Evolutionary conservation across 495 filamentous ascomycete species (phyloP), one percentile per base, ranked within the genome.

Genomic region (Talaromyces stipitatus): DNA sequence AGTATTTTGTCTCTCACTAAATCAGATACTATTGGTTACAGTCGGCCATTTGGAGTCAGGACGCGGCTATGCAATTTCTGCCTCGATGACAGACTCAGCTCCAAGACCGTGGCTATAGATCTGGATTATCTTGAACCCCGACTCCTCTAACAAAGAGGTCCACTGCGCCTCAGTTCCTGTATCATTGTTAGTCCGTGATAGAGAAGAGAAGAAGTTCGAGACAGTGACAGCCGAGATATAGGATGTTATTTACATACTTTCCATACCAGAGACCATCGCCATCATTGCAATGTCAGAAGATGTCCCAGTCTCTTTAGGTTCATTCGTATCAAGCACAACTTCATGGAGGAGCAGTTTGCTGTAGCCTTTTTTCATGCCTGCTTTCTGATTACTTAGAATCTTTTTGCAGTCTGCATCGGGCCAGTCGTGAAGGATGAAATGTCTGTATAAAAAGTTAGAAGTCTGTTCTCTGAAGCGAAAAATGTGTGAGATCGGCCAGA

Each of bases 361-460:
- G 58, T 82, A 81, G 0, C 76, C 77, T 29, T 64, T 69, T 58
- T 70, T 67, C 69, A 81, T 67, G 22, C 77, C 79, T 1, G 74
- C 70, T 2, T 72, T 64, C 20, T 80, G 59, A 27, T 76, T 69
- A 29, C 62, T 58, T 22, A 84, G 58, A 20, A 82, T 77, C 50
- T 62, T 68, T 0, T 71, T 51, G 3, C 66, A 67, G n/a, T 78
- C 68, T 9, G 67, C 64, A 38, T 83, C 78, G 11, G 68, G 60
- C 69, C 74, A 76, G 61, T 82, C 76, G 54, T 84, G 81, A 3
- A 84, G 60, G 45, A 82, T 69, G 30, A 72, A 68, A 50, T 68
- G 66, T 0, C 47, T 29, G 16, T 29, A 3, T 3, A 16, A 24
- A 47, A 47, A 50, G 47, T 50, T 5, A 50, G 27, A 6, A 27